Evolutionary conservation across 306 rosid species (phyloP).

Genomic region (Trifolium dubium): DNA sequence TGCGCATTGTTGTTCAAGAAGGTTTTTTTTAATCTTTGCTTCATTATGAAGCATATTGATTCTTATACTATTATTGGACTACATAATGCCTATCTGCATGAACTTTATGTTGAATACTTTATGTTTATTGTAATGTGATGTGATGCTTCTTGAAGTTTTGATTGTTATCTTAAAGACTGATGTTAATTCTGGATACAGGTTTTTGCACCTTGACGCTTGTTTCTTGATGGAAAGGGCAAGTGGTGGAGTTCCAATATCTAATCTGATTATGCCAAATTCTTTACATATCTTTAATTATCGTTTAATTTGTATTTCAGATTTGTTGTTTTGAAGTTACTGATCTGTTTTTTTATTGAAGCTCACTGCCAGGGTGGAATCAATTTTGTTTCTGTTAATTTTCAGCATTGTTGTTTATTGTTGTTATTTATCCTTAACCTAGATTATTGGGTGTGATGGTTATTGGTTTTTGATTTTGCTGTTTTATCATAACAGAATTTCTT

Average conservation of each 20-base stretch:
- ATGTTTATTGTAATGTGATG: slow-evolving; percentile 32
- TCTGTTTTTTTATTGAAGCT: slow-evolving; percentile 39
- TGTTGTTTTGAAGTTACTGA: slow-evolving; percentile 25
- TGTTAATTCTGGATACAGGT: slow-evolving; percentile 65
- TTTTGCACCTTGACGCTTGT: slow-evolving; percentile 53
- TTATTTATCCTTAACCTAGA: slow-evolving; percentile 33
- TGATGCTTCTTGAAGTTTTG: slow-evolving; percentile 32
- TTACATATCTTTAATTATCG: slow-evolving; percentile 38
- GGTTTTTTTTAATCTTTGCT: slow-evolving; percentile 57
- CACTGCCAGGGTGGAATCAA: slow-evolving; percentile 39
- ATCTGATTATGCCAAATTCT: slow-evolving; percentile 40
- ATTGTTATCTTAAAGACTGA: slow-evolving; percentile 48
- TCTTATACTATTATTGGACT: slow-evolving; percentile 45
- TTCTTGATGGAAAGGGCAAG: slow-evolving; percentile 59
- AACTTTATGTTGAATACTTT: slow-evolving; percentile 43
- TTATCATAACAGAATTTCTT: slow-evolving; percentile 58
- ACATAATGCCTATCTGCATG: slow-evolving; percentile 34
- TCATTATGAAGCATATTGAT: slow-evolving; percentile 43
- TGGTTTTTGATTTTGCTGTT: slow-evolving; percentile 57
- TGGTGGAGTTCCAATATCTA: slow-evolving; percentile 52
- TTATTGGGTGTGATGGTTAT: slow-evolving; percentile 49
- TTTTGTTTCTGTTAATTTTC: slow-evolving; percentile 1
- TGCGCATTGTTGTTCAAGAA: slow-evolving; percentile 48
- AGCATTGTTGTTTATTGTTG: slow-evolving; percentile 35
- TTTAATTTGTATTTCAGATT: slow-evolving; percentile 47